Percentiles rank a stretch among this genome's conserved stretches.
phyloP scores from a whole-genome alignment of 2,329 filamentous ascomycete genomes.

The Pseudocercospora pini-densiflorae region DNA sequence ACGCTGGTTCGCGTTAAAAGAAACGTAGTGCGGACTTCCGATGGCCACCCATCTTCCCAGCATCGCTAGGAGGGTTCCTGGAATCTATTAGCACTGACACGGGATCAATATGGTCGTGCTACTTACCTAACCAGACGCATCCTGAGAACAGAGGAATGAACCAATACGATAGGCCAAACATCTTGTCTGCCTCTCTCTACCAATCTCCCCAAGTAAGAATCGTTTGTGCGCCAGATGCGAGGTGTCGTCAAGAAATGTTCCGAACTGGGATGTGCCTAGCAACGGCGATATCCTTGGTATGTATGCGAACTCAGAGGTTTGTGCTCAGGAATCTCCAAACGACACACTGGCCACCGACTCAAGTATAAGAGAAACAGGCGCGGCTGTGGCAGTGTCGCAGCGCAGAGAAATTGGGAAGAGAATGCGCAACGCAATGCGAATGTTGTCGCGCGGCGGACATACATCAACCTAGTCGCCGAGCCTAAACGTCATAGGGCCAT shows the following conservation, averaged over 20 bases:
- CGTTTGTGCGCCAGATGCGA: not conserved
- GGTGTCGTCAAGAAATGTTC: not conserved
- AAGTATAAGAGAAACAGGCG: not conserved
- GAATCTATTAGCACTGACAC: conserved; percentile 14
- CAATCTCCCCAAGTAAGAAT: not conserved
- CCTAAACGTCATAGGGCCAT: not conserved
- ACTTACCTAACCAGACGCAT: conserved; percentile 60
- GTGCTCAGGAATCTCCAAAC: not conserved
- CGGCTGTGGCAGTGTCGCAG: conserved; percentile 3
- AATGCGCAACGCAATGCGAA: not conserved
- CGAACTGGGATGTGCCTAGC: conserved; percentile 4
- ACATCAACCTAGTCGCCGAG: not conserved
- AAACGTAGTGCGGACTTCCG: conserved; percentile 61
- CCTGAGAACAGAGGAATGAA: conserved; percentile 72
- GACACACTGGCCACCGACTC: not conserved
- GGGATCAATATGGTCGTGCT: not conserved
- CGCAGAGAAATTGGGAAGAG: not conserved
- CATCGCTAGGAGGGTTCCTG: conserved; percentile 69
- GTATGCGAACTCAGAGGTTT: not conserved
- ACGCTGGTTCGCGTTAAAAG: conserved; percentile 61
- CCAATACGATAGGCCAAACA: conserved; percentile 57
- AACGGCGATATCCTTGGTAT: not conserved
- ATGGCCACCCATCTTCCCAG: conserved; percentile 71
- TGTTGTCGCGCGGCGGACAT: not conserved
- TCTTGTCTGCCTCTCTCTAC: conserved; percentile 21